Conservation (phyloP, 176 grass and related monocot genomes). For the Tillandsia fasciculata region DNA sequence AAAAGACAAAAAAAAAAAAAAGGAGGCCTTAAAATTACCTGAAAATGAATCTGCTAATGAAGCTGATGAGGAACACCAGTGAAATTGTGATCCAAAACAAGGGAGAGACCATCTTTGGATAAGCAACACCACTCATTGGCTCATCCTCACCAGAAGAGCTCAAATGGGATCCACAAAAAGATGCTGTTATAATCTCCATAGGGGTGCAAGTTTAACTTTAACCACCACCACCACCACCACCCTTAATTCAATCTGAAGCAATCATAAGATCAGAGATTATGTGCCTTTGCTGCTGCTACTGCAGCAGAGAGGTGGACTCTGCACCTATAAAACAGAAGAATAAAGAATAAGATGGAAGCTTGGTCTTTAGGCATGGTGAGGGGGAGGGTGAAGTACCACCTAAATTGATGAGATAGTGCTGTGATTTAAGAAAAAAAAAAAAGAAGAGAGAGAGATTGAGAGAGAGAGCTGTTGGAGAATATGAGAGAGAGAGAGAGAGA, state of each 20-base stretch:
- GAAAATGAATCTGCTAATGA: slow-evolving; percentile 21
- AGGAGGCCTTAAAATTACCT: slow-evolving; percentile 11
- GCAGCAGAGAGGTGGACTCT: background rate
- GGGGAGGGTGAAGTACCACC: background rate
- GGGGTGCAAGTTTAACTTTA: too few relatives aligned
- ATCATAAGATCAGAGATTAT: slow-evolving; percentile 1
- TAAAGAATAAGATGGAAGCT: background rate
- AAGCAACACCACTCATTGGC: background rate
- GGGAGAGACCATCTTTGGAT: slow-evolving; percentile 2
- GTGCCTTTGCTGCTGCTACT: background rate
- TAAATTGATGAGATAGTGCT: background rate
- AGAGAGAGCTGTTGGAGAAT: background rate
- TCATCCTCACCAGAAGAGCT: background rate
- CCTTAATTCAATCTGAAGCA: slow-evolving; percentile 7
- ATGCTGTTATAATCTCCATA: background rate
- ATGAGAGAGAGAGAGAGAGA: background rate
- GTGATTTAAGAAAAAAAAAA: background rate
- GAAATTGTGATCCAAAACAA: slow-evolving; percentile 23
- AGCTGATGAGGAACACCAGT: slow-evolving; percentile 26
- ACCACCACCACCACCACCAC: background rate
- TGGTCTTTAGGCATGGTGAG: background rate
- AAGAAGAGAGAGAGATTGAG: background rate
- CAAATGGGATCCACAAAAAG: background rate
- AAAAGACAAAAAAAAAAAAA: background rate
- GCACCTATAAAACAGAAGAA: background rate